These are phyloP conservation scores for Daldinia concentrica DNA, from an alignment of 495 filamentous ascomycete species.

Conservation along the genomic window DNA sequence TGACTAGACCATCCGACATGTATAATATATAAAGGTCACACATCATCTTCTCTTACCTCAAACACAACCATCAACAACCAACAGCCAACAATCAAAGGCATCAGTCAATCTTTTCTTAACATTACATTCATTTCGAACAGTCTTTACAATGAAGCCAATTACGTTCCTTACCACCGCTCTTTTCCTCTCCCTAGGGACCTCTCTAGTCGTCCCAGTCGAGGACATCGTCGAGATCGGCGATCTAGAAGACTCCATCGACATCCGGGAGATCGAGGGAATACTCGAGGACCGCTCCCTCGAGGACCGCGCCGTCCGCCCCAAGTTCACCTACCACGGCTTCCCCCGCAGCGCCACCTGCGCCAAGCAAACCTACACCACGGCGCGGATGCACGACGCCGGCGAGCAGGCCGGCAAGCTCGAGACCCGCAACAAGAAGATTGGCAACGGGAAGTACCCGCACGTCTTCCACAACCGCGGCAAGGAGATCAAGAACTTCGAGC, in stretches of 20 bases:
- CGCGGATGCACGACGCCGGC: constrained; percentile 37
- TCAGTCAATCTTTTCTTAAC: background rate
- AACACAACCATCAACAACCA: background rate
- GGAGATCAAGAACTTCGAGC: constrained; percentile 22
- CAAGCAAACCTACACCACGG: constrained; percentile 22
- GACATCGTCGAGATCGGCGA: constrained; percentile 1
- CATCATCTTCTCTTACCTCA: background rate
- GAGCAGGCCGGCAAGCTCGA: constrained; percentile 40
- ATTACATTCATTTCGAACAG: background rate
- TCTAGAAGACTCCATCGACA: constrained; percentile 19
- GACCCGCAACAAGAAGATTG: constrained; percentile 27
- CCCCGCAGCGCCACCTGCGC: constrained; percentile 36
- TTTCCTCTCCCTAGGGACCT: constrained; percentile 12
- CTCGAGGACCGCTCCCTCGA: constrained; percentile 8
- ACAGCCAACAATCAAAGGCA: background rate
- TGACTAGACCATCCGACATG: background rate
- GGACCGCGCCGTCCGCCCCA: constrained; percentile 26
- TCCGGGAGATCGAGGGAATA: constrained; percentile 10
- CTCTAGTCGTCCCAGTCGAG: constrained; percentile 4
- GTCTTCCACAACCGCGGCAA: constrained; percentile 43
- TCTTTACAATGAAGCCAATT: constrained; percentile 17
- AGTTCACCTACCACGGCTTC: constrained; percentile 23
- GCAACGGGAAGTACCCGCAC: constrained; percentile 44
- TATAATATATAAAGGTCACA: background rate
- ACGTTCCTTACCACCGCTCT: constrained; percentile 14